phyloP scores from a whole-genome alignment of 208 protist genomes.

The Porcisia deanei region DNA sequence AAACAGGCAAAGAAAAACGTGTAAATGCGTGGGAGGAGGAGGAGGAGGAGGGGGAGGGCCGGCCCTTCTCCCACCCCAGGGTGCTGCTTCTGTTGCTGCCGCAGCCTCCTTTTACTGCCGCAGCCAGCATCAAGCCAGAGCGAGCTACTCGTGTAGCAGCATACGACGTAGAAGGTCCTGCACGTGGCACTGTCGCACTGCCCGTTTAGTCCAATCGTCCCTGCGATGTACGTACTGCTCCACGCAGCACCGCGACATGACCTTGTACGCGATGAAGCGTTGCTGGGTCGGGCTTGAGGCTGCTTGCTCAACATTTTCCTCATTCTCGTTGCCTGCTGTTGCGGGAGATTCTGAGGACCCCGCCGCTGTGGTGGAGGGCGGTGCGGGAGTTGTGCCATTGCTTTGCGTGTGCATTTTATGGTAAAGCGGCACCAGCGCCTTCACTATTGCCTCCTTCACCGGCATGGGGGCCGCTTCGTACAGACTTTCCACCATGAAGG shows the following conservation, averaged over 20 bases:
- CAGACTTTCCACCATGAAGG: constrained; percentile 76
- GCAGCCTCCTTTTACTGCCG: neutral
- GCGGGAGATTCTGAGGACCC: neutral
- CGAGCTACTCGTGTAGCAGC: constrained; percentile 28
- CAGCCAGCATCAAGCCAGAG: neutral
- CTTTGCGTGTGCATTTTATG: constrained; percentile 26
- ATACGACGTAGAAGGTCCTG: constrained; percentile 72
- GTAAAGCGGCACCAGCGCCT: constrained; percentile 72
- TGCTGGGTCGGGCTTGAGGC: constrained; percentile 28
- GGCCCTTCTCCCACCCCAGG: neutral
- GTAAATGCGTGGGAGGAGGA: no score
- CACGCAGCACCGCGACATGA: constrained; percentile 87
- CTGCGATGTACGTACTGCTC: constrained; percentile 87
- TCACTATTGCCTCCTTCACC: constrained; percentile 80
- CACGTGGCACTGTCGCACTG: constrained; percentile 76
- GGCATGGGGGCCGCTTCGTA: constrained; percentile 67
- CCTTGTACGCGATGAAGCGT: constrained; percentile 73
- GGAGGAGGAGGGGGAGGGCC: neutral
- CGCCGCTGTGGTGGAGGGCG: neutral
- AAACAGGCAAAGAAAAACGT: neutral
- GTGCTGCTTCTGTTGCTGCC: neutral
- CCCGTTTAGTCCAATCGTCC: constrained; percentile 83
- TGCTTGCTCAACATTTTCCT: constrained; percentile 6
- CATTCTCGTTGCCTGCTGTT: neutral
- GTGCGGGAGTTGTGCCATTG: neutral